phyloP scores from a whole-genome alignment of 73 alveolate genomes.

The Paramecium sonneborni region DNA sequence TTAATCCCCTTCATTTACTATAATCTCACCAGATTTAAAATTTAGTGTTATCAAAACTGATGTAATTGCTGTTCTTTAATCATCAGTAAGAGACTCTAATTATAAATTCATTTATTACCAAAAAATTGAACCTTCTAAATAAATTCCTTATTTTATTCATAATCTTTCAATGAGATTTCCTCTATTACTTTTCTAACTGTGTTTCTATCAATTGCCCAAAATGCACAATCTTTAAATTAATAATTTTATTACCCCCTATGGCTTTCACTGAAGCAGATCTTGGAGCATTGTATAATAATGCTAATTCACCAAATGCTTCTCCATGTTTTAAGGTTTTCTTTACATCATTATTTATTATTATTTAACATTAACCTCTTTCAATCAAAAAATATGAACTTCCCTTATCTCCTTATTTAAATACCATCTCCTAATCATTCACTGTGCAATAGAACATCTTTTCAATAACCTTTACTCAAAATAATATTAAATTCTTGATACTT shows the following conservation, averaged over 20 bases:
- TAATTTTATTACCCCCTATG: constrained; percentile 1
- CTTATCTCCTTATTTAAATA: constrained; percentile 83
- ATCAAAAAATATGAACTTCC: constrained; percentile 83
- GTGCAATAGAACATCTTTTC: constrained; percentile 66
- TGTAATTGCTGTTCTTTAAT: constrained; percentile 54
- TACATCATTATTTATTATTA: constrained; percentile 70
- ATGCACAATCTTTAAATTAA: constrained; percentile 59
- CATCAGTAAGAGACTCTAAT: constrained; percentile 57
- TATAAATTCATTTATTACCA: not conserved
- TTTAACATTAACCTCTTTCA: constrained; percentile 81
- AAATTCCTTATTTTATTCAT: constrained; percentile 61
- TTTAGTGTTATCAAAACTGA: constrained; percentile 58
- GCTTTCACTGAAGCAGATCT: constrained; percentile 83
- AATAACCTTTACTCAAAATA: constrained; percentile 52
- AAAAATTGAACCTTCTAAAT: constrained; percentile 44
- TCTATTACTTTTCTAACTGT: constrained; percentile 78
- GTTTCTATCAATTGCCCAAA: constrained; percentile 87
- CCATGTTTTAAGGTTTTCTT: constrained; percentile 68
- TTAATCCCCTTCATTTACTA: constrained; percentile 72
- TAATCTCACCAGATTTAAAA: constrained; percentile 58
- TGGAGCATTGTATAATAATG: constrained; percentile 79
- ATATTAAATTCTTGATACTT: not conserved
- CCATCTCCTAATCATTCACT: constrained; percentile 68
- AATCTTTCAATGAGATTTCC: constrained; percentile 55
- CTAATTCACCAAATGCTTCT: constrained; percentile 86